phyloP scores from a whole-genome alignment of 768 basidiomycete genomes.

The Lactarius vividus region DNA sequence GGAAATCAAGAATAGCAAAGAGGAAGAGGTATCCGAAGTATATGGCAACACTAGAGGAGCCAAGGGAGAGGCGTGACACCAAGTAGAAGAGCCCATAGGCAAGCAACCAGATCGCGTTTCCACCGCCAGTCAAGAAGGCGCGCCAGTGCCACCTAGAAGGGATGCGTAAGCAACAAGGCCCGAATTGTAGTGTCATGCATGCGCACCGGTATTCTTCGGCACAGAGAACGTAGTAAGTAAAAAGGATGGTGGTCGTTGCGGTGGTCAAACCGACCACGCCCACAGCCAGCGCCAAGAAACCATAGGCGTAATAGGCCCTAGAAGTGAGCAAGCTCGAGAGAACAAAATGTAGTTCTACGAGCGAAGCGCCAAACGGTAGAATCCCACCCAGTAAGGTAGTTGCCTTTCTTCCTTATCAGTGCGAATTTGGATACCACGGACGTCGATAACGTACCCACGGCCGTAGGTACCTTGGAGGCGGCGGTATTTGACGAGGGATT shows the following conservation, averaged over 20 bases:
- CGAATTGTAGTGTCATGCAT: background rate
- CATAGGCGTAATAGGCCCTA: slow-evolving; percentile 93
- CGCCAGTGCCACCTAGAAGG: slow-evolving; percentile 89
- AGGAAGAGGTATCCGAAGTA: slow-evolving; percentile 91
- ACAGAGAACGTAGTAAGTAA: slow-evolving; percentile 88
- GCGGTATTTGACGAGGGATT: slow-evolving; percentile 96
- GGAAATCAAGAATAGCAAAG: slow-evolving; percentile 76
- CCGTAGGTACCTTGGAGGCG: slow-evolving; percentile 76
- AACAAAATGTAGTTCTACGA: slow-evolving; percentile 92
- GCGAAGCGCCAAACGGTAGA: slow-evolving; percentile 92
- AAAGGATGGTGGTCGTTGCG: slow-evolving; percentile 86
- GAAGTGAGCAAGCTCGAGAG: slow-evolving; percentile 90
- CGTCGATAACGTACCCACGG: slow-evolving; percentile 58
- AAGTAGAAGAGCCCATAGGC: slow-evolving; percentile 88
- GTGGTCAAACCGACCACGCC: slow-evolving; percentile 81
- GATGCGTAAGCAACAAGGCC: slow-evolving; percentile 12
- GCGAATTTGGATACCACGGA: background rate
- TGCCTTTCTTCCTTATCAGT: slow-evolving; percentile 38
- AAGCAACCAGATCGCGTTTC: slow-evolving; percentile 88
- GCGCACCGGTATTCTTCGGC: slow-evolving; percentile 89
- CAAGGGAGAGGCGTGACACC: slow-evolving; percentile 81
- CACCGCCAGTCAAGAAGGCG: slow-evolving; percentile 87
- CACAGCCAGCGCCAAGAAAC: slow-evolving; percentile 87
- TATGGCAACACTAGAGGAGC: slow-evolving; percentile 75
- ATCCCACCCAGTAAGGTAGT: slow-evolving; percentile 84